phyloP scores from a whole-genome alignment of 1,284 basidiomycete genomes.

The Neotropicomus parvogracilis region DNA sequence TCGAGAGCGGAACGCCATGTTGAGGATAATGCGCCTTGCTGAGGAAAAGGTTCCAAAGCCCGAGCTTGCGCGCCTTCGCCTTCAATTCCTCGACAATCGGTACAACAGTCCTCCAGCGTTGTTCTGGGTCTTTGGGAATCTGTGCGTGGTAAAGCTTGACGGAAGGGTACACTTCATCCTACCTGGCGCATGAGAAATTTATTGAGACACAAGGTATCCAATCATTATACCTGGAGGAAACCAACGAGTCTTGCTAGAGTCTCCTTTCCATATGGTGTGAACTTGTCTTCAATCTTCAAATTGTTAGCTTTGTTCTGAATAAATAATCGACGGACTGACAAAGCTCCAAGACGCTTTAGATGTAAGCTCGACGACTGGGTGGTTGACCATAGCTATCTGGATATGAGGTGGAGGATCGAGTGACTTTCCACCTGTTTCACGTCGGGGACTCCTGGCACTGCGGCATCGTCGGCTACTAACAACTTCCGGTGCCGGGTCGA shows the following conservation, averaged over 20 bases:
- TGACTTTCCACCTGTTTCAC: too few relatives aligned
- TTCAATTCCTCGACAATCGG: slow-evolving; percentile 85
- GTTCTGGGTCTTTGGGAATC: slow-evolving; percentile 70
- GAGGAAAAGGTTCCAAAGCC: slow-evolving; percentile 97
- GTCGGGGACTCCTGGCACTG: too few relatives aligned
- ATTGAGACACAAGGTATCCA: background rate
- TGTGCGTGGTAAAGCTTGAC: slow-evolving; percentile 78
- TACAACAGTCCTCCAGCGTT: slow-evolving; percentile 84
- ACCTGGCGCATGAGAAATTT: slow-evolving; percentile 10
- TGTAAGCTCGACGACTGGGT: slow-evolving; percentile 70
- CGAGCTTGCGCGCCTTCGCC: slow-evolving; percentile 79
- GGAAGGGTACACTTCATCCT: slow-evolving; percentile 89
- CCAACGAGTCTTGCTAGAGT: slow-evolving; percentile 78
- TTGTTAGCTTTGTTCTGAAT: slow-evolving; percentile 5
- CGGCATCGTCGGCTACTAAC: slow-evolving; percentile 12
- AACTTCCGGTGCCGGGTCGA: slow-evolving; percentile 7
- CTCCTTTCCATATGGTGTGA: slow-evolving; percentile 86
- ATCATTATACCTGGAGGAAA: slow-evolving; percentile 74
- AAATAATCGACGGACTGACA: slow-evolving; percentile 41
- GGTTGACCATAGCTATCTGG: slow-evolving; percentile 34
- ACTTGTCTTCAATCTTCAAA: slow-evolving; percentile 80
- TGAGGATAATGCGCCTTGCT: slow-evolving; percentile 91
- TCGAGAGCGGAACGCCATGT: slow-evolving; percentile 84
- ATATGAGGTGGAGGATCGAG: too few relatives aligned
- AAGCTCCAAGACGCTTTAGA: slow-evolving; percentile 81